Base-by-base conservation (phyloP, 495 filamentous ascomycete genomes). In the Xylaria scruposa region DNA sequence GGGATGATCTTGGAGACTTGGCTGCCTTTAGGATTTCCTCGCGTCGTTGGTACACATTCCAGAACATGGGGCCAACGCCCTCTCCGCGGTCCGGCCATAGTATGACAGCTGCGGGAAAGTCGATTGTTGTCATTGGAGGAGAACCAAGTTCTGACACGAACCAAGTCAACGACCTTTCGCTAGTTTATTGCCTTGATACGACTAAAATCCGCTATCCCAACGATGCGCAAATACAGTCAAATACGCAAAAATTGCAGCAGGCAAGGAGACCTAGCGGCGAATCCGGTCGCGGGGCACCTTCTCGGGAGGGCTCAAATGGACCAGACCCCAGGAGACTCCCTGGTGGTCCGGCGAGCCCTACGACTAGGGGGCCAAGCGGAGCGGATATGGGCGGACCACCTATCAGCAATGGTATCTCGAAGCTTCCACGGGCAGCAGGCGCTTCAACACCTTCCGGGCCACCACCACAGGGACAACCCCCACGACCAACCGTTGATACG, bases 1-100 rank as follows among this genome's bases (percentile, higher is more conserved):
- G 97, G 0, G 86, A 90, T 36, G 97, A 98, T 78, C 83, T 98
- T 24, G 97, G 96, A 26, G 97, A 99, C 80, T 82, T 99, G 59
- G 95, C 97, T 1, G 96, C 97, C 2, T 99, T 99, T 82, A 90
- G 95, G 29, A 98, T 99, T 72, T 89, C 91, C 2, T 92, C 93
- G 7, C 90, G 92, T 68, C 91, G 97, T 47, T 99, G 97, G 97
- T 99, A 98, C 78, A 98, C 95, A 13, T 99, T 99, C 83, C 97
- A 98, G 77, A 99, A 99, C 76, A 99, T 99, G 97, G 97, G 97
- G 0, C 95, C 94, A 1, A 95, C 94, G 4, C 97, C 97, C 0
- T 97, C 94, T 8, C 91, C 96, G 24, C 86, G 97, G 58, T 97
- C 95, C 24, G 97, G 97, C 0, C 97, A 99, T 79, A 97, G 94